Base-by-base conservation (phyloP, 768 basidiomycete genomes). In the Pholiota conissans region DNA sequence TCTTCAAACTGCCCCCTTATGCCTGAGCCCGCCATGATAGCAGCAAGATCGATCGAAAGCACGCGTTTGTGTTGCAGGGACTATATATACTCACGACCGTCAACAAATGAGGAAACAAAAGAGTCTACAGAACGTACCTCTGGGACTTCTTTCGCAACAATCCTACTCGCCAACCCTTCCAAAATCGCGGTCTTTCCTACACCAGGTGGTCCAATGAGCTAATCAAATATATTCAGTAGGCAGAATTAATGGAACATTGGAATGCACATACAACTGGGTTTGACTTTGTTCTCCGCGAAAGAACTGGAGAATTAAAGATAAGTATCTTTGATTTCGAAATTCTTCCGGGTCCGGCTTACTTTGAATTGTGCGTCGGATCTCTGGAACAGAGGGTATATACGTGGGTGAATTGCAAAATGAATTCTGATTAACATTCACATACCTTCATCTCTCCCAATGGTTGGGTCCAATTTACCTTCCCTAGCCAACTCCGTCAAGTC, bases 131-230 rank as follows among this genome's bases (percentile, higher is more conserved):
- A n/a, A 67, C 77, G 29, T 53, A 92, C 92, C 78, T 95, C 94
- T 16, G 94, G 94, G 7, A 96, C 94, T 69, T 95, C 93, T 68
- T 87, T 91, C 3, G 89, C 83, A 0, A 95, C 85, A 52, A 96
- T 94, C 22, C 94, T 79, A 63, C 84, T 89, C 0, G 94, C 94
- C 14, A 97, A 79, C 2, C 94, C 94, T 73, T 95, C 94, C 11
- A 95, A 69, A 51, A 96, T 94, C 0, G 94, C 93, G 0, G 94
- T 96, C 74, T 97, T 97, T 0, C 94, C 94, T 11, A 95, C 92
- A 57, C 94, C 94, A 2, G 93, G 91, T 24, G 91, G 87, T 5
- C 91, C 90, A 54, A 92, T 90, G 46, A 91, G 80, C 88, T 90
- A 57, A 48, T 29, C n/a, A 14, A 49, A 18, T 18, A 51, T 13